phyloP scores from a whole-genome alignment of 176 grass and related monocot species.

The Thinopyrum elongatum region DNA sequence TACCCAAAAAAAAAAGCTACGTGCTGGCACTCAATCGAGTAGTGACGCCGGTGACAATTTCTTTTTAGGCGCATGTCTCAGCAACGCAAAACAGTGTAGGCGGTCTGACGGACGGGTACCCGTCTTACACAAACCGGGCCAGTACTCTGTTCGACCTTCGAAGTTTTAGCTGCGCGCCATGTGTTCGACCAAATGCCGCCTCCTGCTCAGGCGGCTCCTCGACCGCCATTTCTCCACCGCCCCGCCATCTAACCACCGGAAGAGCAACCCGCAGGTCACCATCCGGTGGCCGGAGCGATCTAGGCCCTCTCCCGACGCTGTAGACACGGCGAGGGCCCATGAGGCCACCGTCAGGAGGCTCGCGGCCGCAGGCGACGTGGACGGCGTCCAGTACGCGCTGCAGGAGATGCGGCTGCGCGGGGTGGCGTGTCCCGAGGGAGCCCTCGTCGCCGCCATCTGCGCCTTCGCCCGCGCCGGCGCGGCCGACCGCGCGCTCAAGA shows the following conservation, averaged over 20 bases:
- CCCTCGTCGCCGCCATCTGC: slow-evolving; percentile 45
- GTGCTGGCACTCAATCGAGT: too few species aligned
- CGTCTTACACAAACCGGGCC: neutral
- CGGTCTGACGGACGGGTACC: too few species aligned
- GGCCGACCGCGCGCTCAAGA: slow-evolving; percentile 62
- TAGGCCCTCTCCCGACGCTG: neutral
- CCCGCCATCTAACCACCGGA: neutral
- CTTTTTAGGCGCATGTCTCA: too few species aligned
- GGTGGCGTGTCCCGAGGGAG: slow-evolving; percentile 52
- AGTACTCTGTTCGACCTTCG: neutral
- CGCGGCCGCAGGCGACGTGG: slow-evolving; percentile 50
- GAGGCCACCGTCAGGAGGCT: slow-evolving; percentile 64
- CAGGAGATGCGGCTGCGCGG: slow-evolving; percentile 73
- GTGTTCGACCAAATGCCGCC: slow-evolving; percentile 50
- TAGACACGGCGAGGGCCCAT: slow-evolving; percentile 38
- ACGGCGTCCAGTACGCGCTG: slow-evolving; percentile 65
- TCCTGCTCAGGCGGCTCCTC: neutral
- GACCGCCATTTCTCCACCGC: slow-evolving; percentile 11
- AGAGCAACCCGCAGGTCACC: accelerated
- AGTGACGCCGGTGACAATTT: too few species aligned
- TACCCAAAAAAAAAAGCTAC: too few species aligned
- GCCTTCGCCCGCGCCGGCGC: slow-evolving; percentile 62
- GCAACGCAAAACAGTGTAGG: too few species aligned
- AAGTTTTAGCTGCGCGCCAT: slow-evolving; percentile 21
- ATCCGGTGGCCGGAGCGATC: neutral